Conservation (phyloP, 768 basidiomycete species). For the Tephrocybe rancida region DNA sequence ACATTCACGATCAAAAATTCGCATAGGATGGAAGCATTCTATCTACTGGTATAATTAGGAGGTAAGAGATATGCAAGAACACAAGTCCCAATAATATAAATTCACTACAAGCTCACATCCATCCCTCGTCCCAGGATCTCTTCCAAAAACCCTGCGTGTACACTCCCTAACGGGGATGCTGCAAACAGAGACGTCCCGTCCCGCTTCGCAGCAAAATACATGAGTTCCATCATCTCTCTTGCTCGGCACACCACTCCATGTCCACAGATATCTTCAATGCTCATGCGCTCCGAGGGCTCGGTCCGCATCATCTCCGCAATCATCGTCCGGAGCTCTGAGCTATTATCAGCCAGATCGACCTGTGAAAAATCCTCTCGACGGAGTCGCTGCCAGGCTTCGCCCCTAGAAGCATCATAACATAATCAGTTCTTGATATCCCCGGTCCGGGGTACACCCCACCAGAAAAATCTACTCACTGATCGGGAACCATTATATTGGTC, state of each 20-base stretch:
- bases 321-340: slow-evolving; percentile 65
- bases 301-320: slow-evolving; percentile 80
- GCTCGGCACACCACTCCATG: slow-evolving; percentile 70
- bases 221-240: slow-evolving; percentile 61
- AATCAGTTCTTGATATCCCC: slow-evolving; percentile 27
- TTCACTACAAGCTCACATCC: slow-evolving; percentile 40
- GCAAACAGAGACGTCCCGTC: slow-evolving; percentile 46
- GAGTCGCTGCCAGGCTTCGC: slow-evolving; percentile 91
- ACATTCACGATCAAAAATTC: not conserved
- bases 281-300: slow-evolving; percentile 61
- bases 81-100: too few species aligned
- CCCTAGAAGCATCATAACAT: slow-evolving; percentile 51
- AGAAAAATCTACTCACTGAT: slow-evolving; percentile 68
- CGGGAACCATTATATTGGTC: slow-evolving; percentile 95
- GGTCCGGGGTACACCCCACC: slow-evolving; percentile 19
- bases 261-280: slow-evolving; percentile 54
- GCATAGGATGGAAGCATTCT: too few species aligned
- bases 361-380: slow-evolving; percentile 91
- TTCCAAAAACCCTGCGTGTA: slow-evolving; percentile 63
- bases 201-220: slow-evolving; percentile 35
- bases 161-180: slow-evolving; percentile 64
- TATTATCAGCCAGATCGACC: slow-evolving; percentile 63
- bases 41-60: too few species aligned
- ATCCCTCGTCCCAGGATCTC: slow-evolving; percentile 53
- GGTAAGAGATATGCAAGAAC: too few species aligned